A percentile compares a stretch with the other conserved stretches of the same genome.
Conservation (phyloP, 2,329 filamentous ascomycete species). For the Cladosporium sp. region DNA sequence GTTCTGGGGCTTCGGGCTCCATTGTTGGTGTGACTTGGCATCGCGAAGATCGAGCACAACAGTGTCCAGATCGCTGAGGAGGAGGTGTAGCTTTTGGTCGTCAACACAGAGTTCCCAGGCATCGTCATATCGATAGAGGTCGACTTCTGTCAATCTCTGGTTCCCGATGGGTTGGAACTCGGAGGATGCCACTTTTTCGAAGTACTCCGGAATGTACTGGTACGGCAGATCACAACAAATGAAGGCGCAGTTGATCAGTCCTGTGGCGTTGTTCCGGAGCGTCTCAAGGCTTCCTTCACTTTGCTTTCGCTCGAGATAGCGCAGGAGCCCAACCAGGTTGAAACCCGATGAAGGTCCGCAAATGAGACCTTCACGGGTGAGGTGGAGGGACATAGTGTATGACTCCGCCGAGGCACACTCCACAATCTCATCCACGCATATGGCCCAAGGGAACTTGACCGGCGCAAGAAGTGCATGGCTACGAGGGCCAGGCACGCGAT, state of each 20-base stretch:
- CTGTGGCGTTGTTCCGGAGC: slow-evolving; percentile 40
- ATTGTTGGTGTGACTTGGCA: slow-evolving; percentile 33
- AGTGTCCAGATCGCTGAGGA: slow-evolving; percentile 3
- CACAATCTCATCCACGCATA: slow-evolving; percentile 53
- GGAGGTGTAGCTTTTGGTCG: slow-evolving; percentile 32
- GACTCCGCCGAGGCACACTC: slow-evolving; percentile 54
- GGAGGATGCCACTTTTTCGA: slow-evolving; percentile 47
- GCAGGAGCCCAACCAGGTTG: slow-evolving; percentile 50
- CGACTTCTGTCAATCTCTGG: slow-evolving; percentile 47
- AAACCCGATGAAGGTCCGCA: slow-evolving; percentile 60
- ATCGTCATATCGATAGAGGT: slow-evolving; percentile 54
- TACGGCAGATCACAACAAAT: slow-evolving; percentile 62
- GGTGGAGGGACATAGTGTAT: slow-evolving; percentile 49
- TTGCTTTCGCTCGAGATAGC: slow-evolving; percentile 50
- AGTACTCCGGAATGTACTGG: slow-evolving; percentile 58
- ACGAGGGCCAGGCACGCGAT: slow-evolving; percentile 58
- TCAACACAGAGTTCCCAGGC: slow-evolving; percentile 48
- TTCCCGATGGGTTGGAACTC: slow-evolving; percentile 50
- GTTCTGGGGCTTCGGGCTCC: slow-evolving; percentile 40
- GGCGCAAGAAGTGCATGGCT: slow-evolving; percentile 48
- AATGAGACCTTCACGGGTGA: slow-evolving; percentile 56
- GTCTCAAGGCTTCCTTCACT: slow-evolving; percentile 40
- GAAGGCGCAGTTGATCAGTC: slow-evolving; percentile 53
- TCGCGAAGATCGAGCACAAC: slow-evolving; percentile 23
- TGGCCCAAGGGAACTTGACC: slow-evolving; percentile 56